Evolutionary conservation across 768 basidiomycete genomes (phyloP), one percentile per base, ranked within the genome.

Genomic region (Epithele typhae): DNA sequence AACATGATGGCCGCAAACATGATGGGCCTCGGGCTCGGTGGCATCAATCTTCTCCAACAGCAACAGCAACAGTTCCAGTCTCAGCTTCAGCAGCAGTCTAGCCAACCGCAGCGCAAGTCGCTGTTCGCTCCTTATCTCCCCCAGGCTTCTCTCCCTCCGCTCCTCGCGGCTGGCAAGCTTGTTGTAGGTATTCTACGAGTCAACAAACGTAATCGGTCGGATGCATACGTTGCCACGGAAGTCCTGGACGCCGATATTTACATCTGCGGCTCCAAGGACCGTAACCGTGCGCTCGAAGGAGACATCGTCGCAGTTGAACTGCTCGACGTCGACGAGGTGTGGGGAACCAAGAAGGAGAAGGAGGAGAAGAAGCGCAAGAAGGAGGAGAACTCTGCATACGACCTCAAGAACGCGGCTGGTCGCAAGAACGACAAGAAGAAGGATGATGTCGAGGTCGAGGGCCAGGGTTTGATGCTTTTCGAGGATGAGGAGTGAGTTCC

Each of bases 301-400:
- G 96, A 99, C 62, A 95, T 98, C 46, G 92, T 99, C 48, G 96
- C 95, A 18, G 91, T 99, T 19, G 96, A 99, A 66, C 78, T 99
- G 37, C 77, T 99, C 45, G 96, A 99, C 58, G 95, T 98, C 21
- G 93, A 97, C 59, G 94, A 97, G 67, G 94, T 96, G 12, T 91
- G 91, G 91, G 87, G 89, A 8, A 96, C 96, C 5, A 99, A 99
- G 77, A 99, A 99, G 70, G 96, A 99, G 72, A 99, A 99, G 71
- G 96, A 98, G 66, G 96, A 98, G 74, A 99, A 99, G 84, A 98
- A 99, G 74, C 79, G 95, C 61, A 98, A 98, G 73, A 99, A 99
- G 79, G 96, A 98, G 70, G 96, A 98, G 70, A 96, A 94, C 63
- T 85, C 92, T 23, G 91, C 93, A 0, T 97, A 93, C 65, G 95